These are phyloP conservation scores for Spergularia marina DNA, from an alignment of 148 eudicot species.

Conservation along the genomic window DNA sequence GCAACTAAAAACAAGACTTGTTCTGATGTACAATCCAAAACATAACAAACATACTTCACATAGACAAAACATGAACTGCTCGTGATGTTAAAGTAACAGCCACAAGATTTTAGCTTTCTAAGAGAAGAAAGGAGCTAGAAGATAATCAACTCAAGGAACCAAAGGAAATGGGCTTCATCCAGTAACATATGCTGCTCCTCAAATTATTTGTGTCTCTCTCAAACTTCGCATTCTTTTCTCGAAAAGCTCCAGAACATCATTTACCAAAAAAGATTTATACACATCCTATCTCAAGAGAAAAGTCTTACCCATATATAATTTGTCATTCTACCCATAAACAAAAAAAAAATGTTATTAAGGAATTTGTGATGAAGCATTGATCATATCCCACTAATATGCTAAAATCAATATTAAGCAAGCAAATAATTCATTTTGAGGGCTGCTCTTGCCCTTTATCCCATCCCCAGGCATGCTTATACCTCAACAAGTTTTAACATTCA, in stretches of 20 bases:
- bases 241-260: neutral
- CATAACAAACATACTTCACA: too few species aligned
- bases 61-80: too few species aligned
- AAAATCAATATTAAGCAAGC: neutral
- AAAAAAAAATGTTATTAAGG: too few species aligned
- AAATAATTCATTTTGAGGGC: neutral
- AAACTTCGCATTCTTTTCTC: neutral
- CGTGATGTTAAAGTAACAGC: too few species aligned
- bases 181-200: neutral
- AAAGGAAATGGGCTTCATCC: neutral
- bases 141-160: neutral
- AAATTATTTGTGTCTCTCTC: neutral
- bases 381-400: neutral
- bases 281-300: neutral
- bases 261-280: neutral
- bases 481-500: neutral
- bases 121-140: too few species aligned
- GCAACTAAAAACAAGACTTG: too few species aligned
- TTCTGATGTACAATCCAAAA: too few species aligned
- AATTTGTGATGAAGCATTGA: neutral
- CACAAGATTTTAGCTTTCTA: too few species aligned
- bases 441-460: too few species aligned
- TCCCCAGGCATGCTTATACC: neutral
- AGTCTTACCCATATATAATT: too few species aligned
- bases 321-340: too few species aligned